A percentile compares a stretch with the other conserved stretches of the same genome.
Conservation (phyloP, 495 filamentous ascomycete genomes). For the Tuber borchii region DNA sequence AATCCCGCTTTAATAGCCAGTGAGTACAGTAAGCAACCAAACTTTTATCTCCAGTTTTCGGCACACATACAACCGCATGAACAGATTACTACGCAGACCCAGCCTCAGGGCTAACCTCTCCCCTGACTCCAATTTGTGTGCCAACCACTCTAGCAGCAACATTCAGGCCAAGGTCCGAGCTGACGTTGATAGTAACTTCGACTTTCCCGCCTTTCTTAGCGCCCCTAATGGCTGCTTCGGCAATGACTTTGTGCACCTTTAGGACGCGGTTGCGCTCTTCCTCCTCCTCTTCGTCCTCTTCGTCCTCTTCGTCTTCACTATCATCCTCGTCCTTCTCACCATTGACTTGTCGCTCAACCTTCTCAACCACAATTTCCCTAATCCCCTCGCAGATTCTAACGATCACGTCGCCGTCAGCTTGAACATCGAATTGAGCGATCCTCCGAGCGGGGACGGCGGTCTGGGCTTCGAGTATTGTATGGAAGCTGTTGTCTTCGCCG, state of each 20-base stretch:
- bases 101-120: constrained; percentile 50
- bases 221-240: constrained; percentile 74
- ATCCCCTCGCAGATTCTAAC: constrained; percentile 79
- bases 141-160: constrained; percentile 79
- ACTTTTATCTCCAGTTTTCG: neutral
- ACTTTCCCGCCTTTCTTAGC: constrained; percentile 85
- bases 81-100: neutral
- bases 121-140: constrained; percentile 75
- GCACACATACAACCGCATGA: neutral
- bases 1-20: neutral
- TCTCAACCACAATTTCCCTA: constrained; percentile 82
- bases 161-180: constrained; percentile 65
- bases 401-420: constrained; percentile 76
- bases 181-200: constrained; percentile 84
- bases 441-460: constrained; percentile 86
- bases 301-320: constrained; percentile 59
- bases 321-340: constrained; percentile 53
- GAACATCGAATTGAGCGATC: constrained; percentile 64
- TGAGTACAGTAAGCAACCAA: neutral
- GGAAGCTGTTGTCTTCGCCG: constrained; percentile 61
- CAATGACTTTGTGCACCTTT: constrained; percentile 76
- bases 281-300: constrained; percentile 71
- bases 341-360: constrained; percentile 66
- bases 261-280: constrained; percentile 86
- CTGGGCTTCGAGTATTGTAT: constrained; percentile 69